These are phyloP conservation scores for Penicillium steckii DNA, from an alignment of 495 filamentous ascomycete species.

Conservation along the genomic window DNA sequence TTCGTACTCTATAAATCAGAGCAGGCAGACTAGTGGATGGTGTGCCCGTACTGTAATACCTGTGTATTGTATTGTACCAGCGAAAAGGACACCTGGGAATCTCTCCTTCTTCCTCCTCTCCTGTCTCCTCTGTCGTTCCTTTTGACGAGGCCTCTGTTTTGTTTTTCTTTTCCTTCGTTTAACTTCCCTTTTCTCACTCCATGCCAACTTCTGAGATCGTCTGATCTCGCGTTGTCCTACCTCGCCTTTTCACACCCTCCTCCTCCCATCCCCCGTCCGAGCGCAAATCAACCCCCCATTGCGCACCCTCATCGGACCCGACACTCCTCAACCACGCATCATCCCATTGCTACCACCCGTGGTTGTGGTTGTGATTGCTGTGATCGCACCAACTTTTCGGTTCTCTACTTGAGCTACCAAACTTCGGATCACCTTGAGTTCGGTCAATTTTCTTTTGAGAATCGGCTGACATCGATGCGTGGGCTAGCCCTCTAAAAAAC, in stretches of 20 bases:
- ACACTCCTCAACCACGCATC: constrained; percentile 9
- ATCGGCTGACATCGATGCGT: constrained; percentile 8
- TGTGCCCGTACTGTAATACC: constrained; percentile 4
- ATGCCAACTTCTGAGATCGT: constrained; percentile 7
- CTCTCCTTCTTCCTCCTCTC: constrained; percentile 10
- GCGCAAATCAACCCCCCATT: constrained; percentile 9
- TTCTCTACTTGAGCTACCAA: background rate
- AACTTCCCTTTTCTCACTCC: constrained; percentile 9
- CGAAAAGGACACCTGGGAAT: constrained; percentile 11
- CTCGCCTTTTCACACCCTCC: constrained; percentile 1
- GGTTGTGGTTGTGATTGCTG: background rate
- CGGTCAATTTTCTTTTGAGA: background rate
- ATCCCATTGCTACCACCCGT: background rate
- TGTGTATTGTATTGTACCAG: constrained; percentile 11
- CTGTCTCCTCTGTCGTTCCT: constrained; percentile 14
- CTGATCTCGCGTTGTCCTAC: background rate
- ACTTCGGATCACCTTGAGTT: background rate
- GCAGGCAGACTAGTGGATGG: too few relatives aligned
- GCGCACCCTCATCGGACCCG: constrained; percentile 1
- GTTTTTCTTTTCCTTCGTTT: constrained; percentile 15
- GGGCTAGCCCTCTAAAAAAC: constrained; percentile 4
- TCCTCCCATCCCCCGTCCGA: constrained; percentile 11
- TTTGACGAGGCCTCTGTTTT: constrained; percentile 14
- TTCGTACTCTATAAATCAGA: too few relatives aligned
- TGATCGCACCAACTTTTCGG: background rate